Evolutionary conservation across 2,329 filamentous ascomycete genomes (phyloP).

Genomic region (Karstenula rhodostoma): DNA sequence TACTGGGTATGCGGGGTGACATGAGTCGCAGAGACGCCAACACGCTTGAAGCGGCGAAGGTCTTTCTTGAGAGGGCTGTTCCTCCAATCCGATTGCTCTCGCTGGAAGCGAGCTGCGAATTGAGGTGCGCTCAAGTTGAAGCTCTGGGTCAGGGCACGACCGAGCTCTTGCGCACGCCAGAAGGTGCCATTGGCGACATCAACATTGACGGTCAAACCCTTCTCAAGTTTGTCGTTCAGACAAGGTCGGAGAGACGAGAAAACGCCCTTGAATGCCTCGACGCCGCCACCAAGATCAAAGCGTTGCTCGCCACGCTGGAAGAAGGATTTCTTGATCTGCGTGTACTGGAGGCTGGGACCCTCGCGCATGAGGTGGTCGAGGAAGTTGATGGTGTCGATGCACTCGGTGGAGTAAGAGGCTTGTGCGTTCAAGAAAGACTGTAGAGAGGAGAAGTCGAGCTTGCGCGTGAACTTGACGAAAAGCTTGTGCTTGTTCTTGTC

Average conservation of each 20-base stretch:
- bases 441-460: conserved; percentile 73
- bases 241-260: conserved; percentile 86
- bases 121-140: conserved; percentile 38
- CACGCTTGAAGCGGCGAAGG: conserved; percentile 53
- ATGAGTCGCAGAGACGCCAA: conserved; percentile 53
- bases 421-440: conserved; percentile 69
- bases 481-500: conserved; percentile 65
- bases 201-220: conserved; percentile 80
- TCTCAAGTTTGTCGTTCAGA: conserved; percentile 59
- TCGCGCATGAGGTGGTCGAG: conserved; percentile 89
- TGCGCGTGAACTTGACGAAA: conserved; percentile 69
- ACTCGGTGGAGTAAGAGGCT: conserved; percentile 59
- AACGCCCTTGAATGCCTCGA: conserved; percentile 86
- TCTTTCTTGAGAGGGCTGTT: conserved; percentile 39
- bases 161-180: conserved; percentile 63
- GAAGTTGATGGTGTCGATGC: conserved; percentile 86
- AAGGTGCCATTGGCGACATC: conserved; percentile 94
- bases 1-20: conserved; percentile 52
- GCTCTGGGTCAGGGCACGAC: conserved; percentile 44
- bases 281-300: conserved; percentile 66
- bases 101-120: conserved; percentile 36
- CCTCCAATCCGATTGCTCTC: conserved; percentile 37
- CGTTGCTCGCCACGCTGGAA: conserved; percentile 66
- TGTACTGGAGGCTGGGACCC: conserved; percentile 71
- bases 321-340: conserved; percentile 82